These are phyloP conservation scores for Blastobotrys arbuscula DNA, from an alignment of 1,139 yeast species.

Conservation along the genomic window DNA sequence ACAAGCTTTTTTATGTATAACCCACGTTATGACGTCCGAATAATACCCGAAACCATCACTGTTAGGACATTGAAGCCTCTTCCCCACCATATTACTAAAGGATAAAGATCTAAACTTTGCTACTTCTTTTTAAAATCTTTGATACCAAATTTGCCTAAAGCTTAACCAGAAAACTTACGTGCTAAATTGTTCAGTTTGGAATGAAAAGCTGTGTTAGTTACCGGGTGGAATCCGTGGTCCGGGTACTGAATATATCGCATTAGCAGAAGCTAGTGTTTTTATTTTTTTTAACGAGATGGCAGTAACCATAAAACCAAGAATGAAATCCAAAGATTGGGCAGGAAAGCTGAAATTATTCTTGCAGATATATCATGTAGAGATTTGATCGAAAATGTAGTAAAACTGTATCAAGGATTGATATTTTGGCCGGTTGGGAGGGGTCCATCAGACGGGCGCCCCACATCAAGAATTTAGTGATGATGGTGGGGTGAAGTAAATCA, in stretches of 20 bases:
- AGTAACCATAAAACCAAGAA: constrained; percentile 19
- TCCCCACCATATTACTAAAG: too few species aligned
- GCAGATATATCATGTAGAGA: constrained; percentile 31
- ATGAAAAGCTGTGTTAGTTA: constrained; percentile 38
- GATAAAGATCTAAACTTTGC: too few species aligned
- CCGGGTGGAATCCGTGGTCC: constrained; percentile 44
- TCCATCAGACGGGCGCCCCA: constrained; percentile 38
- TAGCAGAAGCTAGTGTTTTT: constrained; percentile 42
- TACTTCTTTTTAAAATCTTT: too few species aligned
- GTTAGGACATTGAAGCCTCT: too few species aligned
- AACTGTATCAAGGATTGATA: constrained; percentile 39
- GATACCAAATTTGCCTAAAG: too few species aligned
- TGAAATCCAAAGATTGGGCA: constrained; percentile 26
- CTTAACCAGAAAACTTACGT: too few species aligned
- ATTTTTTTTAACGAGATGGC: constrained; percentile 31
- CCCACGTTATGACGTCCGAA: too few species aligned
- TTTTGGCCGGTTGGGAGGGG: constrained; percentile 54
- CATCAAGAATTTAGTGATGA: constrained; percentile 39
- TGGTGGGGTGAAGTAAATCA: constrained; percentile 44
- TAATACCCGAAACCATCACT: too few species aligned
- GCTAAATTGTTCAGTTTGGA: constrained; percentile 11
- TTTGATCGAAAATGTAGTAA: constrained; percentile 31
- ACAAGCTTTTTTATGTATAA: too few species aligned
- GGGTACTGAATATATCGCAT: constrained; percentile 39
- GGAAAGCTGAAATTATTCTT: constrained; percentile 26